These are phyloP conservation scores for Amborella trichopoda DNA, from an alignment of 164 flowering plant genomes.

Conservation along the genomic window DNA sequence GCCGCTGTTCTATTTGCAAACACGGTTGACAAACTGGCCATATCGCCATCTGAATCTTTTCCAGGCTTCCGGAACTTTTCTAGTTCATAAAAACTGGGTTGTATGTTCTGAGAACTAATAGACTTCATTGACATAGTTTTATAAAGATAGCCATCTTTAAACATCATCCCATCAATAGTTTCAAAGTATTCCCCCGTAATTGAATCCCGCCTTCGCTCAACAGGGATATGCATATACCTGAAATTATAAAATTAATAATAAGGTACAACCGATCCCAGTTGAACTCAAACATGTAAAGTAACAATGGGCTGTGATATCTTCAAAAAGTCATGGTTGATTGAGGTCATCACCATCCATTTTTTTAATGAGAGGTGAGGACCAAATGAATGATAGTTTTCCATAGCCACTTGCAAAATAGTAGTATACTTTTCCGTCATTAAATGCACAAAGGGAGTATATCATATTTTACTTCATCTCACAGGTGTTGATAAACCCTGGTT, in stretches of 20 bases:
- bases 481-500: constrained; percentile 79
- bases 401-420: no score
- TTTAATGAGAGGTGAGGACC: no score
- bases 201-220: constrained; percentile 67
- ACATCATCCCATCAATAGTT: constrained; percentile 55
- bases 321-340: no score
- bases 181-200: constrained; percentile 68
- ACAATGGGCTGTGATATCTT: no score
- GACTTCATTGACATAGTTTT: constrained; percentile 80
- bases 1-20: constrained; percentile 89
- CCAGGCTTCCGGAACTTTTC: constrained; percentile 78
- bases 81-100: constrained; percentile 88
- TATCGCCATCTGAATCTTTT: constrained; percentile 68
- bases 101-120: constrained; percentile 57
- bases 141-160: constrained; percentile 75
- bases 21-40: constrained; percentile 54
- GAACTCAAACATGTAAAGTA: no score
- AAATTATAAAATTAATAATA: constrained; percentile 5
- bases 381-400: no score
- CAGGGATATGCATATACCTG: constrained; percentile 79
- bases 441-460: no score
- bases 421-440: no score
- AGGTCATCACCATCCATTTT: no score
- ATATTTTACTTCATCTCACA: constrained; percentile 69
- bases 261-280: no score